These are phyloP conservation scores for Scheffersomyces cryptocercus DNA, from an alignment of 1,139 yeast species.

Conservation along the genomic window DNA sequence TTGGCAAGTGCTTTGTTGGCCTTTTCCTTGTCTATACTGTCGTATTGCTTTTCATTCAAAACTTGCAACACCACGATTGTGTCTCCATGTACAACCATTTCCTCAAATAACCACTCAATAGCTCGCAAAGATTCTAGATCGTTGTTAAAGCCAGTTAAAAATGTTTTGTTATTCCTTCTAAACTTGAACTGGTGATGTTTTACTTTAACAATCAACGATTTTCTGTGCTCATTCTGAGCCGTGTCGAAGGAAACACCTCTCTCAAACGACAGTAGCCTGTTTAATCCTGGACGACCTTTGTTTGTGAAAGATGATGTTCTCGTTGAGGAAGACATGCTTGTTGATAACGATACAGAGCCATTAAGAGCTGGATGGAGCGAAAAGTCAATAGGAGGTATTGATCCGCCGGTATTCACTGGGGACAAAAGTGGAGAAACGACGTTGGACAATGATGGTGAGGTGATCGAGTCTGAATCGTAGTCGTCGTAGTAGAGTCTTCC, in stretches of 20 bases:
- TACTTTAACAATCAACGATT: slow-evolving; percentile 53
- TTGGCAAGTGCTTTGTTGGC: slow-evolving; percentile 37
- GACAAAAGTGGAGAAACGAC: slow-evolving; percentile 15
- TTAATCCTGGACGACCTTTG: background rate
- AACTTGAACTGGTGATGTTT: slow-evolving; percentile 58
- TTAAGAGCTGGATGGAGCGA: background rate
- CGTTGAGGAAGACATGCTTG: background rate
- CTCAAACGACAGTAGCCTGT: slow-evolving; percentile 13
- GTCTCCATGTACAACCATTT: slow-evolving; percentile 64
- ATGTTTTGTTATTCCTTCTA: slow-evolving; percentile 60
- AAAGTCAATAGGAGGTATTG: background rate
- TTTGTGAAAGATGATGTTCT: background rate
- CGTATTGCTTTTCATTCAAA: slow-evolving; percentile 43
- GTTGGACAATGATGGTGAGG: slow-evolving; percentile 22
- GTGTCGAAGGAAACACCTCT: slow-evolving; percentile 59
- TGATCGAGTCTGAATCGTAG: slow-evolving; percentile 36
- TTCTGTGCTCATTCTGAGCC: slow-evolving; percentile 33
- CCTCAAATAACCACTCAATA: slow-evolving; percentile 66
- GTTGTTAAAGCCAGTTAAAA: slow-evolving; percentile 61
- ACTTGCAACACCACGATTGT: slow-evolving; percentile 63
- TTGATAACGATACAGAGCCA: background rate
- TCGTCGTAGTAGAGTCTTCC: slow-evolving; percentile 50
- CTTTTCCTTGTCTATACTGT: slow-evolving; percentile 26
- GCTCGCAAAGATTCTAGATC: slow-evolving; percentile 61
- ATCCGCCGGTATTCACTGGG: slow-evolving; percentile 17